Evolutionary conservation across 306 rosid genomes (phyloP), one percentile per base, ranked within the genome.

Genomic region (Corylus heterophylla): DNA sequence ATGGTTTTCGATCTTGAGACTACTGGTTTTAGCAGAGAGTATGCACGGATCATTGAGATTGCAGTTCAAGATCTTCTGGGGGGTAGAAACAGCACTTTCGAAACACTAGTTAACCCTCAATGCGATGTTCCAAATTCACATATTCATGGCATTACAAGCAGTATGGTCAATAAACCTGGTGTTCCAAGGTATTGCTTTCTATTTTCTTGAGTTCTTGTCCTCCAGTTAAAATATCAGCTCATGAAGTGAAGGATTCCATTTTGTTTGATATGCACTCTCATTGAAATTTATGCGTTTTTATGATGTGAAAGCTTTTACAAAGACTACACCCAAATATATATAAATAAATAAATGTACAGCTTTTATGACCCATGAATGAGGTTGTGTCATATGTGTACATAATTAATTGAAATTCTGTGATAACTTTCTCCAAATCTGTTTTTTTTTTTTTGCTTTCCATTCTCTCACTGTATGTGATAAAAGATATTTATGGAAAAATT

Each of bases 21-120:
- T 66, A 91, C 97, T 18, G 98, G 98, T 64, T 71, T 95, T 8
- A 79, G 86, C 79, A 81, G 91, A 90, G 83, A 73, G 54, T 61
- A 58, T 0, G 96, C 80, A 4, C 70, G 97, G 79, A 90, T 93
- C 56, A 81, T 95, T 76, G 98, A 95, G 87, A 78, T 95, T 74
- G 99, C 91, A 50, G 76, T 91, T 81, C 90, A 88, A 79, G 97
- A 86, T 87, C 98, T 93, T 80, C 79, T 75, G 27, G 99, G 99
- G 17, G 99, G 99, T 79, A 84, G 85, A 50, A 87, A 91, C 58
- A 95, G 99, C 88, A 90, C 97, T 70, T 93, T 95, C 82, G 91
- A 92, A 83, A 90, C 99, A 61, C 86, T 95, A 39, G 91, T 95
- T 78, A 93, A 95, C 80, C 99, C 99, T 31, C 91, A 84, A 68